Evolutionary conservation across 257 asterid genomes (phyloP).

Genomic region (Paulownia fortunei): DNA sequence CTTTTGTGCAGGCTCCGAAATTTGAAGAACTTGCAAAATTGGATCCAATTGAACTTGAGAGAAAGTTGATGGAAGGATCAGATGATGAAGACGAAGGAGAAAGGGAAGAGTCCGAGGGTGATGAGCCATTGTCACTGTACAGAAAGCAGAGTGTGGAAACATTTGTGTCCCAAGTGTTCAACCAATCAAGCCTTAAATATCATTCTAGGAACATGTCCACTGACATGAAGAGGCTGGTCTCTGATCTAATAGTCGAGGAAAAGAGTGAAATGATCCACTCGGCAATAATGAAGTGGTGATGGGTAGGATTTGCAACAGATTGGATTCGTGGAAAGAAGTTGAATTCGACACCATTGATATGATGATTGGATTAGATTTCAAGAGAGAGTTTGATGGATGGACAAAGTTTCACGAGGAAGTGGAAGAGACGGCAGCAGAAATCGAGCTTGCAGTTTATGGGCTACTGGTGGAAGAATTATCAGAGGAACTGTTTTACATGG

Average conservation of each 20-base stretch:
- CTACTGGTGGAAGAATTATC: no score
- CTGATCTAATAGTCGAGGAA: no score
- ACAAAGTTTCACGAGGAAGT: slow-evolving; percentile 40
- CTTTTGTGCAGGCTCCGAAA: slow-evolving; percentile 68
- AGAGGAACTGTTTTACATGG: no score
- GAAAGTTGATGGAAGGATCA: slow-evolving; percentile 60
- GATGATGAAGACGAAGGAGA: slow-evolving; percentile 43
- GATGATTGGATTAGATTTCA: slow-evolving; percentile 67
- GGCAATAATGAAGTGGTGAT: slow-evolving; percentile 39
- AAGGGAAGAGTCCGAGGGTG: slow-evolving; percentile 20
- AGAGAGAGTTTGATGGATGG: slow-evolving; percentile 51
- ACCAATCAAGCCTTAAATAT: slow-evolving; percentile 32
- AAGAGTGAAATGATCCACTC: slow-evolving; percentile 28
- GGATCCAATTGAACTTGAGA: slow-evolving; percentile 85
- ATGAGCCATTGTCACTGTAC: slow-evolving; percentile 32
- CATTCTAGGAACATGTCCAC: slow-evolving; percentile 33
- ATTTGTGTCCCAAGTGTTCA: slow-evolving; percentile 37
- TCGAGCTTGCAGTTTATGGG: slow-evolving; percentile 50
- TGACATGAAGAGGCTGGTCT: slow-evolving; percentile 64
- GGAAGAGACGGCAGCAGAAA: slow-evolving; percentile 49
- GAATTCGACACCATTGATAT: slow-evolving; percentile 57
- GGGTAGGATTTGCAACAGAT: slow-evolving; percentile 48
- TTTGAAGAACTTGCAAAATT: slow-evolving; percentile 80
- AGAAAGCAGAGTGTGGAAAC: slow-evolving; percentile 35
- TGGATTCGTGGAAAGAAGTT: slow-evolving; percentile 57